Conservation (phyloP, 805 yeast species). For the Teunomyces barrocoloradensis region DNA sequence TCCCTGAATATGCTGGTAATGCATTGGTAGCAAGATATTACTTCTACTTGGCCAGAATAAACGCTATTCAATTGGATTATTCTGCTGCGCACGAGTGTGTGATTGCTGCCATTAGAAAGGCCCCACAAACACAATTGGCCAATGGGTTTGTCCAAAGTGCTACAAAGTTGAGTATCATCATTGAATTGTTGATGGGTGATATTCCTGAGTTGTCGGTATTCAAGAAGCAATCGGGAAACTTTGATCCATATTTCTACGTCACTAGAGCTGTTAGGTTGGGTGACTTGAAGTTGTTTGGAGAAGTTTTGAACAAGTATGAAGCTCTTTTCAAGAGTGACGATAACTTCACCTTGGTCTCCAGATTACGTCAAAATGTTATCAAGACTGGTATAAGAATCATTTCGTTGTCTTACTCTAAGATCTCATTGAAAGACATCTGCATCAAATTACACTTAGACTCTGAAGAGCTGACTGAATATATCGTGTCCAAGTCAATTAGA, state of each 20-base stretch:
- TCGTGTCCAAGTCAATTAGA: constrained; percentile 93
- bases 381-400: constrained; percentile 96
- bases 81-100: constrained; percentile 86
- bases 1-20: constrained; percentile 81
- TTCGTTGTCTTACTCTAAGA: constrained; percentile 84
- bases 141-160: constrained; percentile 88
- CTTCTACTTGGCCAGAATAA: constrained; percentile 86
- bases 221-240: constrained; percentile 53
- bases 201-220: constrained; percentile 87
- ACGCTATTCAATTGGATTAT: constrained; percentile 89
- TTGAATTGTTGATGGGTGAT: constrained; percentile 94
- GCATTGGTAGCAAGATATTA: constrained; percentile 89
- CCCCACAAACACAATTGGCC: constrained; percentile 86
- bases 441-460: constrained; percentile 86
- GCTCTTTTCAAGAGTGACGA: constrained; percentile 67
- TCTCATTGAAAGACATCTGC: constrained; percentile 91
- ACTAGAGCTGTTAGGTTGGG: constrained; percentile 92
- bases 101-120: constrained; percentile 93
- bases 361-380: constrained; percentile 94
- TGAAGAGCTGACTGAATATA: constrained; percentile 95
- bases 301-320: constrained; percentile 64
- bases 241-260: constrained; percentile 80
- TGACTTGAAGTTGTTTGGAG: constrained; percentile 77
- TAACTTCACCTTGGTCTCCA: constrained; percentile 76
- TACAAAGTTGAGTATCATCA: constrained; percentile 79